Percentiles rank a stretch among this genome's conserved stretches.
Evolutionary conservation across 768 basidiomycete species (phyloP).

Genomic region (Mycena amicta): DNA sequence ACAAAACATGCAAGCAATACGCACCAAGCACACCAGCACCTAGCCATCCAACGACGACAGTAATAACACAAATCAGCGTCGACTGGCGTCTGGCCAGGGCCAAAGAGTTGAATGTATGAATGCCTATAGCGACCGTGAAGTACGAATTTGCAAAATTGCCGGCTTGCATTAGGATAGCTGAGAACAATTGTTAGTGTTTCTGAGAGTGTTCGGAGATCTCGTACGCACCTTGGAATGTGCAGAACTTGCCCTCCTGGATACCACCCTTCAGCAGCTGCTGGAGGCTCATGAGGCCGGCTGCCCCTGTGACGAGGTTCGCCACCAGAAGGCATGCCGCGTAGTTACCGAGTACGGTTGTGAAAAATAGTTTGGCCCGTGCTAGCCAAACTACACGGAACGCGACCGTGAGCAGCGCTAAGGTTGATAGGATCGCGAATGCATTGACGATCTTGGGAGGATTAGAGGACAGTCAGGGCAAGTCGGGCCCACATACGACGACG

Average conservation of each 20-base stretch:
- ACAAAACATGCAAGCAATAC: slow-evolving; percentile 19
- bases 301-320: slow-evolving; percentile 55
- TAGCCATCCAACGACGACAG: slow-evolving; percentile 57
- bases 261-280: slow-evolving; percentile 48
- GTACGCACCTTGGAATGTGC: slow-evolving; percentile 60
- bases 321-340: slow-evolving; percentile 67
- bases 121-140: slow-evolving; percentile 64
- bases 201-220: background rate
- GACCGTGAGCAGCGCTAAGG: slow-evolving; percentile 54
- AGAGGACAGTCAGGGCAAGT: background rate
- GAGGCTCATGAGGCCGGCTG: slow-evolving; percentile 57
- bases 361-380: slow-evolving; percentile 60
- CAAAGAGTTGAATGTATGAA: slow-evolving; percentile 71
- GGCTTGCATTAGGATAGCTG: slow-evolving; percentile 62
- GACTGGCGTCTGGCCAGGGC: slow-evolving; percentile 59
- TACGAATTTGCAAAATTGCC: slow-evolving; percentile 63
- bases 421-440: slow-evolving; percentile 55
- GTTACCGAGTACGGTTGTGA: slow-evolving; percentile 70
- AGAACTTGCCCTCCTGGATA: slow-evolving; percentile 55
- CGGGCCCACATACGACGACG: slow-evolving; percentile 36
- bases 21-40: slow-evolving; percentile 52
- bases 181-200: background rate
- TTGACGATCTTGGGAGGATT: slow-evolving; percentile 43
- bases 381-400: slow-evolving; percentile 51
- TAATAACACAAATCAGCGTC: slow-evolving; percentile 43